phyloP scores from a whole-genome alignment of 2,329 filamentous ascomycete species.

The Harringtonia aguacate region DNA sequence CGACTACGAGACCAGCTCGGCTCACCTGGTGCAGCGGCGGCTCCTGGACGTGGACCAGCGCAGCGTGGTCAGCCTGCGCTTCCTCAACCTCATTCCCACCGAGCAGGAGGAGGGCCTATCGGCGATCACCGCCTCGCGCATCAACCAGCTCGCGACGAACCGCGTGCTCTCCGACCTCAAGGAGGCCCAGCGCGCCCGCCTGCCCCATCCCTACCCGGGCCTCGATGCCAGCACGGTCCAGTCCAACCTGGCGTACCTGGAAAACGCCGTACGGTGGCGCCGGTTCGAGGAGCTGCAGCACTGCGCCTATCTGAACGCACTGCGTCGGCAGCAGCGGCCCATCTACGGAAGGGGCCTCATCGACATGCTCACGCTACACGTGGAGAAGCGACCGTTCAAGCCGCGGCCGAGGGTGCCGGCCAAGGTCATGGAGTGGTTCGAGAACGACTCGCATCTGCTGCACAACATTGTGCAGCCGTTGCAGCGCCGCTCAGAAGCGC shows the following conservation, averaged over 20 bases:
- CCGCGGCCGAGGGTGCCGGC: constrained; percentile 49
- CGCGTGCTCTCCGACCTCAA: constrained; percentile 58
- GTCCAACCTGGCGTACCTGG: constrained; percentile 61
- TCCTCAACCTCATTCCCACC: constrained; percentile 69
- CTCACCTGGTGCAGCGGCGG: constrained; percentile 56
- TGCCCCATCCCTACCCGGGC: constrained; percentile 41
- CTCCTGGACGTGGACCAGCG: constrained; percentile 53
- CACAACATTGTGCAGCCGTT: constrained; percentile 62
- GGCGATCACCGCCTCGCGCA: constrained; percentile 37
- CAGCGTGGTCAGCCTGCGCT: constrained; percentile 58
- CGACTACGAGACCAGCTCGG: constrained; percentile 57
- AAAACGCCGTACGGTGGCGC: constrained; percentile 57
- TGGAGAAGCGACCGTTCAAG: constrained; percentile 46
- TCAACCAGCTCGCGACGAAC: constrained; percentile 59
- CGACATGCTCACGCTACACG: constrained; percentile 58
- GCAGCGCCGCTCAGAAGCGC: constrained; percentile 56
- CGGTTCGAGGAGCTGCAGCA: constrained; percentile 72
- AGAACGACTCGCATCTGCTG: constrained; percentile 55
- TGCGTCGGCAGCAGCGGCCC: constrained; percentile 69
- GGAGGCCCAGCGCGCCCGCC: constrained; percentile 55
- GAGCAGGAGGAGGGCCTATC: constrained; percentile 60
- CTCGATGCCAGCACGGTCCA: constrained; percentile 58
- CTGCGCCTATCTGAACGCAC: constrained; percentile 68
- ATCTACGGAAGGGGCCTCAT: constrained; percentile 74
- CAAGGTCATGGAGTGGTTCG: constrained; percentile 63